A percentile compares a stretch with the other conserved stretches of the same genome.
Evolutionary conservation across 768 basidiomycete species (phyloP).

Genomic region (Phaffia australis): DNA sequence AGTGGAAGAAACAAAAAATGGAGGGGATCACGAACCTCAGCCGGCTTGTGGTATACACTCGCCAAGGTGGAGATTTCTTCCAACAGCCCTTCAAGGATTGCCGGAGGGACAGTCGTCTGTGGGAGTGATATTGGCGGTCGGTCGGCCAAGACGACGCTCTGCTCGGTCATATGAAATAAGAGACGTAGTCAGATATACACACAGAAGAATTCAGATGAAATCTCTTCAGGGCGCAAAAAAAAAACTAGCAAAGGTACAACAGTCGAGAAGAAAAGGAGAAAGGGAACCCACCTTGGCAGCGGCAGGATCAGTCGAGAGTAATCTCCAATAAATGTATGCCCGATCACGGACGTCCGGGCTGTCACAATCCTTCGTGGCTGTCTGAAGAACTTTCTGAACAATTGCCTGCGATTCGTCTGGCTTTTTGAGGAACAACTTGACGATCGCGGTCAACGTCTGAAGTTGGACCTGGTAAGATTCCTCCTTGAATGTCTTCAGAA

Average conservation of each 20-base stretch:
- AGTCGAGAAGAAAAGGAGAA: not conserved
- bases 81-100: constrained; percentile 77
- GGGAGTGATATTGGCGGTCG: constrained; percentile 90
- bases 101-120: constrained; percentile 76
- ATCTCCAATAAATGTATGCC: constrained; percentile 95
- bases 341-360: constrained; percentile 92
- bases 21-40: constrained; percentile 1
- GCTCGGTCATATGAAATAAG: not conserved
- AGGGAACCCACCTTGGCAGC: constrained; percentile 67
- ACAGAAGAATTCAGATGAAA: not conserved
- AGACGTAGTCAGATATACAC: not conserved
- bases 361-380: constrained; percentile 94
- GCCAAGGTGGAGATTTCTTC: constrained; percentile 80
- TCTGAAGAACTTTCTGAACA: constrained; percentile 81
- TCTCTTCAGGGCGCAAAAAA: not conserved
- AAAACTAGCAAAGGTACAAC: constrained; percentile 7
- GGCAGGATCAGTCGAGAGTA: constrained; percentile 85
- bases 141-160: constrained; percentile 79
- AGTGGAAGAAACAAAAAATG: not conserved
- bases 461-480: constrained; percentile 67
- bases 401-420: constrained; percentile 85
- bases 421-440: constrained; percentile 90
- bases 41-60: constrained; percentile 95
- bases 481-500: constrained; percentile 85
- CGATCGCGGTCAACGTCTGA: constrained; percentile 72